Evolutionary conservation across 176 grass and related monocot species (phyloP).

Genomic region (Oryza meyeriana): DNA sequence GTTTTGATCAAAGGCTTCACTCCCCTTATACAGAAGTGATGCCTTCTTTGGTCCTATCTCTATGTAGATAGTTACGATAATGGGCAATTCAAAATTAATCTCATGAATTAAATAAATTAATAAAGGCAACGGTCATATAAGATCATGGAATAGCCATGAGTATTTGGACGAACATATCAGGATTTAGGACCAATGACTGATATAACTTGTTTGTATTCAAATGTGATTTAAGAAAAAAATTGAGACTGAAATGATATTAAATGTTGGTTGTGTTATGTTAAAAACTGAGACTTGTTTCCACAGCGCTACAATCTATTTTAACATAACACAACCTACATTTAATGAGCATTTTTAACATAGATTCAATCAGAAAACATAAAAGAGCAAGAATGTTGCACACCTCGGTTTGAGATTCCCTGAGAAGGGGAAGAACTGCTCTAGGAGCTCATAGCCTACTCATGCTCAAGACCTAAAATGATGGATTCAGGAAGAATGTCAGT

Average conservation of each 20-base stretch:
- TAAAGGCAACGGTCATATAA: background rate
- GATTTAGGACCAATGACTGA: no score
- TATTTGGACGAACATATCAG: background rate
- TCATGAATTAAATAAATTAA: background rate
- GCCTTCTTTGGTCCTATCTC: background rate
- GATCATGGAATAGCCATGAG: background rate
- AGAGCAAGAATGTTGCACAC: constrained; percentile 29
- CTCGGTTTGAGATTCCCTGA: constrained; percentile 65
- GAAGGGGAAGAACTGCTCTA: constrained; percentile 77
- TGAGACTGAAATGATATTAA: background rate
- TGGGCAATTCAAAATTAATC: background rate
- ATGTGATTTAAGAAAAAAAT: no score
- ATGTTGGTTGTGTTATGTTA: no score
- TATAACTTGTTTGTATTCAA: background rate
- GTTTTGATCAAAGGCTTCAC: background rate
- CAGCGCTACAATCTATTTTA: background rate
- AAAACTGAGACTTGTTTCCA: background rate
- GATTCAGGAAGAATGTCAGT: background rate
- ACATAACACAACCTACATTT: no score
- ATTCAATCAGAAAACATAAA: background rate
- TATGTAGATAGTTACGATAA: background rate
- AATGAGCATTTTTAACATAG: background rate
- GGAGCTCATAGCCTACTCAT: constrained; percentile 81
- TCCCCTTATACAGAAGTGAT: background rate
- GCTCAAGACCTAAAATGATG: constrained; percentile 66